Conservation (phyloP, 2,329 filamentous ascomycete species). For the Aureobasidium sp. region DNA sequence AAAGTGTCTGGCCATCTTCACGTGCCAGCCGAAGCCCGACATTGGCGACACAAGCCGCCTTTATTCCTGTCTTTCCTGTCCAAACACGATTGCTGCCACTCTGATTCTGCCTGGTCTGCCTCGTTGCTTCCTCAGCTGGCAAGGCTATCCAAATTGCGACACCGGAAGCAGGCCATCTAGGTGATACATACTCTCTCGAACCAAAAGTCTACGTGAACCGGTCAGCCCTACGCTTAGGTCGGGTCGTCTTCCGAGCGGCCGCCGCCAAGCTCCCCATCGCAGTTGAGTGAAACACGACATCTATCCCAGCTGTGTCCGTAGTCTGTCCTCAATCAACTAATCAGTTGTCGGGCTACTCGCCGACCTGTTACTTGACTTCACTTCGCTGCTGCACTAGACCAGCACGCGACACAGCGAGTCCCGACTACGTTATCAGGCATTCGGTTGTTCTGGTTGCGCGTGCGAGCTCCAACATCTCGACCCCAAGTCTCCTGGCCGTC, state of each 20-base stretch:
- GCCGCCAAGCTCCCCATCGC: conserved; percentile 6
- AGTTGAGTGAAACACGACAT: conserved; percentile 12
- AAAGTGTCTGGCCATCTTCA: neutral
- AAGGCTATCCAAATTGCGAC: neutral
- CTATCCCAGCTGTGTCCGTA: neutral
- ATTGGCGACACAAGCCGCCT: conserved; percentile 3
- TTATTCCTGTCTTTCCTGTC: neutral
- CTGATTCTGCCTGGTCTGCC: neutral
- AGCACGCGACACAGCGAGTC: neutral
- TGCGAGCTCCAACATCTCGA: neutral
- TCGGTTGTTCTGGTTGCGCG: conserved; percentile 29
- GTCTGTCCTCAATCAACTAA: conserved; percentile 8
- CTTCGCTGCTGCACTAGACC: neutral
- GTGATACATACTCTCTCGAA: neutral
- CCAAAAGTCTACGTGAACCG: neutral
- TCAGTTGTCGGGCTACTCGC: conserved; percentile 4
- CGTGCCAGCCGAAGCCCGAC: neutral
- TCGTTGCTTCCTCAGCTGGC: neutral
- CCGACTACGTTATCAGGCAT: conserved; percentile 13
- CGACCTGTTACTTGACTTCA: neutral
- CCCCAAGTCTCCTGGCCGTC: neutral
- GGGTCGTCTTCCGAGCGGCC: neutral
- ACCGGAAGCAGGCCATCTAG: too few species aligned
- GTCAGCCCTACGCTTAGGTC: neutral
- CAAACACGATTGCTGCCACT: neutral